phyloP scores from a whole-genome alignment of 768 basidiomycete species.

The Basidioascus undulatus region DNA sequence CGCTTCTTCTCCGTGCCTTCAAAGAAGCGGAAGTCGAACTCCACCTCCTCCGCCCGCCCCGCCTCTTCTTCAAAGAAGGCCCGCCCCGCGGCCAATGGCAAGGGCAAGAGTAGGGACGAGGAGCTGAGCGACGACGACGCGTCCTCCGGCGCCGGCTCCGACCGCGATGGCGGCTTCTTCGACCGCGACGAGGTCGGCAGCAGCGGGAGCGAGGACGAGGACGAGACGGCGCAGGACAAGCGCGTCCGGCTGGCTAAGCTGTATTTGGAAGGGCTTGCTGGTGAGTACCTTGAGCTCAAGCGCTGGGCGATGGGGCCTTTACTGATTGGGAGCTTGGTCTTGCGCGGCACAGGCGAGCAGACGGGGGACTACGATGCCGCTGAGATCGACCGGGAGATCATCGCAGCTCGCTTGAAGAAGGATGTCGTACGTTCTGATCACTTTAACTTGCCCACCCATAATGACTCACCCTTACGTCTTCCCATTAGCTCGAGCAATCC shows the following conservation, averaged over 20 bases:
- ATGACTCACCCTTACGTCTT: not conserved
- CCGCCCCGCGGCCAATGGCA: not conserved
- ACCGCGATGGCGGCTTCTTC: too few species aligned
- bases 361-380: conserved; percentile 81
- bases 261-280: conserved; percentile 34
- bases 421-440: conserved; percentile 34
- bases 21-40: conserved; percentile 5
- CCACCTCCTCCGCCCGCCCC: not conserved
- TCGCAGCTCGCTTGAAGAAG: conserved; percentile 68
- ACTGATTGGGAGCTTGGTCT: not conserved
- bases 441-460: not conserved
- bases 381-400: conserved; percentile 79
- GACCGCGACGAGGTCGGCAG: conserved; percentile 16
- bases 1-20: conserved; percentile 11
- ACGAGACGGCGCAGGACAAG: conserved; percentile 85
- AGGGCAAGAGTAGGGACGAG: conserved; percentile 8
- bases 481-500: conserved; percentile 38
- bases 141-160: conserved; percentile 3
- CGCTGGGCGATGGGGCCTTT: not conserved
- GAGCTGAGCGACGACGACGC: conserved; percentile 6
- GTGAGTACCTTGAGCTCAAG: not conserved
- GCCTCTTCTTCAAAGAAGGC: not conserved
- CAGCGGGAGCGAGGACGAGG: conserved; percentile 45
- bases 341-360: conserved; percentile 24
- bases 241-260: conserved; percentile 68